Evolutionary conservation across 2,329 filamentous ascomycete species (phyloP).

Genomic region (Epicoccum nigrum): DNA sequence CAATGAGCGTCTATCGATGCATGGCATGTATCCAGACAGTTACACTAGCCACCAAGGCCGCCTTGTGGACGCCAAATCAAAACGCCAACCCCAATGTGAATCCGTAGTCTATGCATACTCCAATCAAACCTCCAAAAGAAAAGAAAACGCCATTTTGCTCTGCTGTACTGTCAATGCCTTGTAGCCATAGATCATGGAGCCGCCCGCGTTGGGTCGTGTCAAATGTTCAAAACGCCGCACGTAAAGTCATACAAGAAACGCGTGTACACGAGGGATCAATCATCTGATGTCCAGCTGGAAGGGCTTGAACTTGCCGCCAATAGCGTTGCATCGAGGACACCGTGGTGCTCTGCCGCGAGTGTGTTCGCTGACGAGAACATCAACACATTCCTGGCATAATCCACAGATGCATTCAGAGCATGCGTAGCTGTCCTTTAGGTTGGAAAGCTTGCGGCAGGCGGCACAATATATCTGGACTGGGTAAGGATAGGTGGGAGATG

Average conservation of each 20-base stretch:
- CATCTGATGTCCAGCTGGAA: slow-evolving; percentile 83
- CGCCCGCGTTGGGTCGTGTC: slow-evolving; percentile 7
- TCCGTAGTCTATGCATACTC: slow-evolving; percentile 26
- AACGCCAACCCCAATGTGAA: slow-evolving; percentile 3
- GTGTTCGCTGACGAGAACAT: slow-evolving; percentile 77
- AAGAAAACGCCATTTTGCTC: slow-evolving; percentile 24
- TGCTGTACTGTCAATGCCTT: slow-evolving; percentile 24
- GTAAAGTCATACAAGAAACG: slow-evolving; percentile 7
- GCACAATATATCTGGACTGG: slow-evolving; percentile 89
- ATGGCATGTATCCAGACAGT: slow-evolving; percentile 12
- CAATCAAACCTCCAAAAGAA: slow-evolving; percentile 2
- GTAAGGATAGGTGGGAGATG: slow-evolving; percentile 61
- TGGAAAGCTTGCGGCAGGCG: slow-evolving; percentile 77
- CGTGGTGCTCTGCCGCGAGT: slow-evolving; percentile 69
- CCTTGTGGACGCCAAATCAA: neutral
- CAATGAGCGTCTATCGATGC: slow-evolving; percentile 16
- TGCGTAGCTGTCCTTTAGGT: slow-evolving; percentile 83
- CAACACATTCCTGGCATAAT: slow-evolving; percentile 86
- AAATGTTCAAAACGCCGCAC: slow-evolving; percentile 21
- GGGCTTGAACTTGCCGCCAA: slow-evolving; percentile 81
- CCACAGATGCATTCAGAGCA: slow-evolving; percentile 97
- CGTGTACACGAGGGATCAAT: slow-evolving; percentile 33
- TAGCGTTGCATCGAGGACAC: slow-evolving; percentile 79
- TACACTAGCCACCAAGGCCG: slow-evolving; percentile 10
- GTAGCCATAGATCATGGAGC: slow-evolving; percentile 12